Evolutionary conservation across 805 yeast genomes (phyloP).

Genomic region (Ogataea trehalophila): DNA sequence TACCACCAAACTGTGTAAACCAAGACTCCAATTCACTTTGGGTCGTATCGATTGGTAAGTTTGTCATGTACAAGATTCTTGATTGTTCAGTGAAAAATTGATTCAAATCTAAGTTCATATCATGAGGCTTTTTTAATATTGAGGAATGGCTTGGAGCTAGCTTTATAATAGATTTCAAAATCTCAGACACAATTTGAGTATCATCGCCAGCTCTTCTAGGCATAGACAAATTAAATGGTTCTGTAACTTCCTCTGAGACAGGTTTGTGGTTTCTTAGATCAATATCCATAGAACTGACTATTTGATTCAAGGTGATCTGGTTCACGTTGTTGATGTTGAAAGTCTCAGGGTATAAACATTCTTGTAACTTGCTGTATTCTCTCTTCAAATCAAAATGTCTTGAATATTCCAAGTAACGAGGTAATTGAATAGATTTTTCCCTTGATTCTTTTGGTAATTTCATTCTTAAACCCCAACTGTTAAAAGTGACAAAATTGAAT

Average conservation of each 20-base stretch:
- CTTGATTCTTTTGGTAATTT: conserved; percentile 77
- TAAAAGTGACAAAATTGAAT: conserved; percentile 62
- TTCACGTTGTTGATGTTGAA: conserved; percentile 30
- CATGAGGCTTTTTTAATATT: conserved; percentile 70
- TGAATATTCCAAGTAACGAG: conserved; percentile 71
- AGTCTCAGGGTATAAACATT: conserved; percentile 50
- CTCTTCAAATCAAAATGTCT: conserved; percentile 68
- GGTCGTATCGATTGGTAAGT: conserved; percentile 79
- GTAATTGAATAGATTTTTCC: conserved; percentile 67
- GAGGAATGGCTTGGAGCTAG: conserved; percentile 45
- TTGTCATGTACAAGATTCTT: conserved; percentile 72
- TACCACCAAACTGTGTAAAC: conserved; percentile 83
- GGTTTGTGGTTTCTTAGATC: conserved; percentile 17
- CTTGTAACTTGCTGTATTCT: conserved; percentile 72
- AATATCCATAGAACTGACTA: conserved; percentile 17
- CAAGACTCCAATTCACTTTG: conserved; percentile 87
- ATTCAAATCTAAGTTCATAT: conserved; percentile 65
- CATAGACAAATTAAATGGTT: conserved; percentile 21
- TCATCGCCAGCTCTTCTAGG: conserved; percentile 43
- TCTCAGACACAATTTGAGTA: conserved; percentile 39
- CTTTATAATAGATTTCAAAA: conserved; percentile 43
- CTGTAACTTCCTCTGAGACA: conserved; percentile 6
- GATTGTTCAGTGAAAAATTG: conserved; percentile 69
- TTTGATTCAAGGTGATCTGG: conserved; percentile 15
- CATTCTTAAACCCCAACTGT: conserved; percentile 68